Base-by-base conservation (phyloP, 192 early-diverging fungal genomes). In the Gryganskiella cystojenkinii region DNA sequence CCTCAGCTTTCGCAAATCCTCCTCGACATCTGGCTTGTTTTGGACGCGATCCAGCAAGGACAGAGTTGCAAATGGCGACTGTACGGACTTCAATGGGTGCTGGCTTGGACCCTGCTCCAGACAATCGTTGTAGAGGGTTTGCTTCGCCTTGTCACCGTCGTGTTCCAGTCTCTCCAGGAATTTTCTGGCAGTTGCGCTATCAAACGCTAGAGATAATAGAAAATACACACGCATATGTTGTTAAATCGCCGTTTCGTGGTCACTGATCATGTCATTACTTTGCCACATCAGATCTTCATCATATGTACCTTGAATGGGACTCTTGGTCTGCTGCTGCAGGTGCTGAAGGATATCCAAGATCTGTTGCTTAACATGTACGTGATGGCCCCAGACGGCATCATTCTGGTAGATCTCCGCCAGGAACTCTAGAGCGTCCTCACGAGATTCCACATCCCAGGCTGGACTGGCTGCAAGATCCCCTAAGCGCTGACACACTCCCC, bases 401-500 rank as follows among this genome's bases (percentile, higher is more conserved):
- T 60, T 44, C 14, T 8, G 4, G 20, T 60, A 60, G 3, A 60
- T 25, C 42, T 45, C 42, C 4, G n/a, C 42, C 4, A 60, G 40
- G 43, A 45, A 60, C 0, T 7, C 57, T 15, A 60, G 19, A 1
- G 57, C 57, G 7, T 20, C 6, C 28, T 60, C n/a, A 3, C 57
- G 37, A n/a, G 22, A 28, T 3, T 24, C 25, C 15, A 27, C 14
- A 44, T 43, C 24, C 57, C 57, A 60, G 4, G 20, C 3, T n/a
- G 57, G 6, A 25, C 46, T 25, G 5, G 31, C 57, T 13, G 57
- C 57, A 3, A 45, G 5, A 20, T 60, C 11, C 28, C 57, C 57
- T 9, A 60, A 43, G 5, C 43, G 57, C 43, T 45, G 42, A 60
- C 57, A 60, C 27, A 60, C 37, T 27, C 57, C 57, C 25, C 15